Percentiles rank a stretch among this genome's conserved stretches.
Conservation (phyloP, 225 moss, liverwort and hornwort species). For the Anthoceros angustus region DNA sequence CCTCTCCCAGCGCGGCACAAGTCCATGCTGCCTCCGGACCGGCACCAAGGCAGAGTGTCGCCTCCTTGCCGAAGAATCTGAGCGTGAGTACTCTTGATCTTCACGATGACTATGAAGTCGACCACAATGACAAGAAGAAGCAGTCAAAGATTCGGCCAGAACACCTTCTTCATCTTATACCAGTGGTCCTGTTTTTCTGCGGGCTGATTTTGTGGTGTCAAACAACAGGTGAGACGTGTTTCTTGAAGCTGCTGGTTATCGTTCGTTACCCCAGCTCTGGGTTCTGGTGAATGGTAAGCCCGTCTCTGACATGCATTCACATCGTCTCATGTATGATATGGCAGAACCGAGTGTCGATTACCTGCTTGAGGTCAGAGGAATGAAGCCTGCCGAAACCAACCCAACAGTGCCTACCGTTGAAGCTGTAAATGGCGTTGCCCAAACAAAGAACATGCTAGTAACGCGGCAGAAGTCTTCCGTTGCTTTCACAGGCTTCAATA, state of each 20-base stretch:
- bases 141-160: constrained; percentile 1
- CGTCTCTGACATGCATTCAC: neutral
- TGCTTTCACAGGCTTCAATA: neutral
- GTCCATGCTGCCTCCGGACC: neutral
- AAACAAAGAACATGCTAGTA: neutral
- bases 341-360: neutral
- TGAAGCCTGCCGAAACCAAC: neutral
- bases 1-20: neutral
- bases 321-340: neutral
- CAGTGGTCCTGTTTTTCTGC: neutral
- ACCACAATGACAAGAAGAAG: constrained; percentile 5
- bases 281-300: neutral
- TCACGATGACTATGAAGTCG: constrained; percentile 1
- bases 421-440: neutral
- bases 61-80: neutral
- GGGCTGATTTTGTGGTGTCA: neutral
- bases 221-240: neutral
- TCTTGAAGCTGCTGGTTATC: neutral
- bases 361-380: neutral
- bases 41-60: neutral
- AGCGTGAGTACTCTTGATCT: neutral
- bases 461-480: neutral
- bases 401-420: neutral
- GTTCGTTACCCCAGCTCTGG: neutral
- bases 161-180: neutral